Conservation (phyloP, 768 basidiomycete genomes). For the Trametes punicea region DNA sequence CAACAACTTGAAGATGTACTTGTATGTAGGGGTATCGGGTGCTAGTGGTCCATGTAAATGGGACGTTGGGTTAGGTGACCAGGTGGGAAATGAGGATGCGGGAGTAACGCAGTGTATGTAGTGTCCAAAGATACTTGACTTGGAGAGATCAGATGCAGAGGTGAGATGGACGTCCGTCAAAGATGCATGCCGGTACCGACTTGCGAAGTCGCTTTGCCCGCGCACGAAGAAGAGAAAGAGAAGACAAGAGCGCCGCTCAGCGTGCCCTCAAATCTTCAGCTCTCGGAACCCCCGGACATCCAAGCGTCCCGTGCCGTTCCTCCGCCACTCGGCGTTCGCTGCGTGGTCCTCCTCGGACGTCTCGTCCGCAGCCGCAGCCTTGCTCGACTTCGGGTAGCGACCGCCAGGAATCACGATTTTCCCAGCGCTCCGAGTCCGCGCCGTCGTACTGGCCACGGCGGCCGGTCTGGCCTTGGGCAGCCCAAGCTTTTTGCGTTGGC, state of each 20-base stretch:
- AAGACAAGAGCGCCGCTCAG: slow-evolving; percentile 7
- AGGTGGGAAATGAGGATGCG: not conserved
- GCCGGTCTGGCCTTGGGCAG: slow-evolving; percentile 53
- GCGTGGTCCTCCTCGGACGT: slow-evolving; percentile 29
- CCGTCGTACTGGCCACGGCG: slow-evolving; percentile 22
- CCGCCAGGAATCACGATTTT: slow-evolving; percentile 66
- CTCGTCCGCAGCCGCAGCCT: slow-evolving; percentile 22
- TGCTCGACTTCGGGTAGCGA: slow-evolving; percentile 37
- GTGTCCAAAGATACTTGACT: slow-evolving; percentile 13
- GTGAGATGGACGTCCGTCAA: slow-evolving; percentile 2
- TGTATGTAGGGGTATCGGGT: slow-evolving; percentile 12
- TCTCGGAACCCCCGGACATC: slow-evolving; percentile 79
- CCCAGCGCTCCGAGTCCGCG: slow-evolving; percentile 41
- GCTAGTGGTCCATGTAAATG: not conserved
- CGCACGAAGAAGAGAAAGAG: not conserved
- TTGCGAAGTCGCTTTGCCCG: not conserved
- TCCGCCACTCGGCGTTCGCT: slow-evolving; percentile 53
- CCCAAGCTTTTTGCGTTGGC: slow-evolving; percentile 67
- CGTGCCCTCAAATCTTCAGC: slow-evolving; percentile 53
- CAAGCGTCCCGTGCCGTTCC: slow-evolving; percentile 67
- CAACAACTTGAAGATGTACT: slow-evolving; percentile 9
- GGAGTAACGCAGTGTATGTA: not conserved
- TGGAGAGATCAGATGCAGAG: slow-evolving; percentile 1
- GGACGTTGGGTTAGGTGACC: not conserved
- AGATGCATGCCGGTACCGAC: not conserved